phyloP scores from a whole-genome alignment of 2,329 filamentous ascomycete species.

The Ophiostoma novo-ulmi region DNA sequence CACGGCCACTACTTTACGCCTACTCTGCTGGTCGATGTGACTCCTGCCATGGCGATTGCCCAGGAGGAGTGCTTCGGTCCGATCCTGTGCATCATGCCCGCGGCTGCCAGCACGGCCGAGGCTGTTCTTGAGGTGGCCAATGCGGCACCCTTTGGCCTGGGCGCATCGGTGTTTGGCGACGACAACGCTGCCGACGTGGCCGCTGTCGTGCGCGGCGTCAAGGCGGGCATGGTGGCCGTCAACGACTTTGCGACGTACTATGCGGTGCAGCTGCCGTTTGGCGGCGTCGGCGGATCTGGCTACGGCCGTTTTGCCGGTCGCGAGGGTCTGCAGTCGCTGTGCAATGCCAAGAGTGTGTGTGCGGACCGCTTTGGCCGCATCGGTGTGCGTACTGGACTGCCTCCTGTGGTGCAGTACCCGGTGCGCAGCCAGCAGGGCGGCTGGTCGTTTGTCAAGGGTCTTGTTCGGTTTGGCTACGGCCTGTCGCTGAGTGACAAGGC shows the following conservation, averaged over 20 bases:
- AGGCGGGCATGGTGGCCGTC: constrained; percentile 84
- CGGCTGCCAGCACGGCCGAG: constrained; percentile 51
- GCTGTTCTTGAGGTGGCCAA: constrained; percentile 77
- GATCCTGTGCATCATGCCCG: constrained; percentile 78
- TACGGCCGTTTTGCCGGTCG: constrained; percentile 91
- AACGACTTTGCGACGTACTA: constrained; percentile 96
- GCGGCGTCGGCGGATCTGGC: constrained; percentile 80
- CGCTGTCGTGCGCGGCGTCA: constrained; percentile 61
- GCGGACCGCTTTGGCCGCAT: constrained; percentile 62
- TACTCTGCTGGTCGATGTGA: constrained; percentile 87
- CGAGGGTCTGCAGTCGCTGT: constrained; percentile 78
- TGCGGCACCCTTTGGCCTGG: constrained; percentile 76
- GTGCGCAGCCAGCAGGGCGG: constrained; percentile 58
- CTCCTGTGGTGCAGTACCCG: constrained; percentile 74
- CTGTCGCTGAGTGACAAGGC: constrained; percentile 27
- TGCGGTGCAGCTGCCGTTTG: constrained; percentile 90
- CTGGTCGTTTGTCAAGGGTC: constrained; percentile 60
- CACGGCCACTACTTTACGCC: constrained; percentile 87
- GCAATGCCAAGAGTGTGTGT: constrained; percentile 83
- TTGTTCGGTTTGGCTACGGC: constrained; percentile 59
- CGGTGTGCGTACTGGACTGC: constrained; percentile 70
- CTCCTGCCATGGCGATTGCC: constrained; percentile 76
- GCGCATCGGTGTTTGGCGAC: constrained; percentile 79
- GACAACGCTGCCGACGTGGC: constrained; percentile 54
- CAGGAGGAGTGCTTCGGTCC: constrained; percentile 91